Evolutionary conservation across 352 stramenopile genomes (phyloP).

Genomic region (Globisporangium cylindrosporum): DNA sequence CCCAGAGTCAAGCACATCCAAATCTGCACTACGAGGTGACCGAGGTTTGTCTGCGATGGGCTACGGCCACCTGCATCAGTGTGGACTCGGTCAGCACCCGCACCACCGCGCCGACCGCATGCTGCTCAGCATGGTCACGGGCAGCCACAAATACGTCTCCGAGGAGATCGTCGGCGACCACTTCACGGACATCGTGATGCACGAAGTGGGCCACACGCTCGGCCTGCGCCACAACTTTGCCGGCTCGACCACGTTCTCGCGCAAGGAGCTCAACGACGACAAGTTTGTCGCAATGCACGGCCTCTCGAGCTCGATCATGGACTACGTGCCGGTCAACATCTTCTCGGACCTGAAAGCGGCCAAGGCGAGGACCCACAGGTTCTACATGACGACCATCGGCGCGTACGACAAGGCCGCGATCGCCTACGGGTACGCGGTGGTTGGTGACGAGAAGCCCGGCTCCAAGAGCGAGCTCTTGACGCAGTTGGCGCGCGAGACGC

Average conservation of each 20-base stretch:
- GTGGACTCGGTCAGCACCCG: conserved; percentile 34
- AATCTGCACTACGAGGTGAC: not conserved
- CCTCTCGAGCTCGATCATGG: conserved; percentile 77
- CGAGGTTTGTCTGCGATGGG: not conserved
- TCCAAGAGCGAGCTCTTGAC: conserved; percentile 40
- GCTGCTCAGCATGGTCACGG: conserved; percentile 33
- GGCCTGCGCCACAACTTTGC: conserved; percentile 87
- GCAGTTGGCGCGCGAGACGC: conserved; percentile 34
- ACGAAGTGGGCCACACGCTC: conserved; percentile 88
- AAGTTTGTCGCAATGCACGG: conserved; percentile 48
- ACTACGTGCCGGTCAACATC: conserved; percentile 84
- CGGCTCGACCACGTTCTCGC: conserved; percentile 47
- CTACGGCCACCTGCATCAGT: conserved; percentile 27
- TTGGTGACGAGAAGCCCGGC: conserved; percentile 45
- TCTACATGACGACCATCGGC: conserved; percentile 70
- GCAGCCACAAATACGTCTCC: conserved; percentile 34
- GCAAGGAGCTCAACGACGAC: conserved; percentile 52
- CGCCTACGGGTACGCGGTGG: conserved; percentile 74
- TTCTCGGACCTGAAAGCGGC: conserved; percentile 58
- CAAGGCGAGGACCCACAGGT: conserved; percentile 40
- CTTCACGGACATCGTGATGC: conserved; percentile 81
- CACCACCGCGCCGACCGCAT: conserved; percentile 44
- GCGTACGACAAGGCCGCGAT: conserved; percentile 81
- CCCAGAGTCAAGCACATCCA: not conserved
- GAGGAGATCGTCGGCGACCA: conserved; percentile 60